phyloP scores from a whole-genome alignment of 257 asterid genomes.

The Solanum paucissectum region DNA sequence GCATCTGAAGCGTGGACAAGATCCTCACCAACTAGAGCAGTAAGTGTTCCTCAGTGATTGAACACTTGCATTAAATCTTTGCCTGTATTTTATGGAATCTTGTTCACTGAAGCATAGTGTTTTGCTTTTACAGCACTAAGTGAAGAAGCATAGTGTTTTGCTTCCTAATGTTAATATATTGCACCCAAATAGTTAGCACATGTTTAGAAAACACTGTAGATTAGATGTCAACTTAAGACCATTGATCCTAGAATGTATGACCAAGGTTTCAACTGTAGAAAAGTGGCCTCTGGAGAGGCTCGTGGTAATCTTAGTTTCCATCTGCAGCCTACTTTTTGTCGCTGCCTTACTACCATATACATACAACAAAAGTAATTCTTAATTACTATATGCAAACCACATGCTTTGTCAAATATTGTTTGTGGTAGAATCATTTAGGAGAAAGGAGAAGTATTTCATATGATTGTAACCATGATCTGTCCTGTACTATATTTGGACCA shows the following conservation, averaged over 20 bases:
- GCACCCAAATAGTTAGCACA: neutral
- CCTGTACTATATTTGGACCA: neutral
- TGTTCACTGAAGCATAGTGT: neutral
- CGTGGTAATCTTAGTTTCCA: neutral
- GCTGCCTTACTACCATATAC: neutral
- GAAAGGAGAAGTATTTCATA: neutral
- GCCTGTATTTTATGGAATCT: neutral
- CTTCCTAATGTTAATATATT: neutral
- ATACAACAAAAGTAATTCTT: neutral
- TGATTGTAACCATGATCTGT: neutral
- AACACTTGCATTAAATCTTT: neutral
- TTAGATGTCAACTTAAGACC: neutral
- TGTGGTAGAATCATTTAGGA: neutral
- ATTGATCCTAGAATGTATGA: neutral
- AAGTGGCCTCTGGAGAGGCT: neutral
- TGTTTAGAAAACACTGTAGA: neutral
- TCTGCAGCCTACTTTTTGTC: neutral
- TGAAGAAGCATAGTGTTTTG: neutral
- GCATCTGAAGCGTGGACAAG: conserved; percentile 85
- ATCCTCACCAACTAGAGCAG: conserved; percentile 57
- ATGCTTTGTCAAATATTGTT: neutral
- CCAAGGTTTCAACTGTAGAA: neutral
- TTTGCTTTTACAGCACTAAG: neutral
- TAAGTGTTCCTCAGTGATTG: conserved; percentile 25
- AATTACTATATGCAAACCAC: neutral